Conservation (phyloP, 768 basidiomycete genomes). For the Coprinopsis strossmayeri region DNA sequence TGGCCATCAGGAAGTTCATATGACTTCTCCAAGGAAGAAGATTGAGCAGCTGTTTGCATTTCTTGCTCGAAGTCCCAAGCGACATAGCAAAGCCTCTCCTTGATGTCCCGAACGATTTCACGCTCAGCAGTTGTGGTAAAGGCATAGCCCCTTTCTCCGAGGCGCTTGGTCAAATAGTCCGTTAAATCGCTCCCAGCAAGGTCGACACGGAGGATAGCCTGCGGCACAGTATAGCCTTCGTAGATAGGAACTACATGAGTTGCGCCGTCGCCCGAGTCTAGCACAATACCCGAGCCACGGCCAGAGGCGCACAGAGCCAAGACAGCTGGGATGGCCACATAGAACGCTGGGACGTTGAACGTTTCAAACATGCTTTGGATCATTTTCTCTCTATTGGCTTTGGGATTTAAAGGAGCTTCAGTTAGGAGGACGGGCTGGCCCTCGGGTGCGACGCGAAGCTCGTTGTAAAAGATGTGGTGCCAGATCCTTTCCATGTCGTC, state of each 20-base stretch:
- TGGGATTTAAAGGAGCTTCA: constrained; percentile 77
- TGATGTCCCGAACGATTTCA: constrained; percentile 74
- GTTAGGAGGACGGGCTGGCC: constrained; percentile 79
- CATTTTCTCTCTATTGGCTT: constrained; percentile 49
- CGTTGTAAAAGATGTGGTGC: constrained; percentile 31
- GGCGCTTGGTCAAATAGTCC: constrained; percentile 13
- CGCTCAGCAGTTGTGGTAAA: constrained; percentile 27
- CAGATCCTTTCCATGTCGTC: constrained; percentile 3
- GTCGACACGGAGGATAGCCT: constrained; percentile 78
- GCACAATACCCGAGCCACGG: constrained; percentile 79
- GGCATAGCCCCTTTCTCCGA: neutral
- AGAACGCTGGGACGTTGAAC: constrained; percentile 80
- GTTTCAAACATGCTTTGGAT: constrained; percentile 88
- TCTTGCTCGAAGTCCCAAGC: constrained; percentile 64
- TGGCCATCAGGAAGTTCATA: constrained; percentile 71
- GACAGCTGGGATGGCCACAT: constrained; percentile 76
- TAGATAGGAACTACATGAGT: constrained; percentile 87
- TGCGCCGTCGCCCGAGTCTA: constrained; percentile 88
- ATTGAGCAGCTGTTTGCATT: constrained; percentile 38
- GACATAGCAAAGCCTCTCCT: constrained; percentile 70
- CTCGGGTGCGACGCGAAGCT: constrained; percentile 75
- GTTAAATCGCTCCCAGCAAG: constrained; percentile 45
- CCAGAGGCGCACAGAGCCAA: constrained; percentile 80
- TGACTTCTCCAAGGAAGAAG: constrained; percentile 39
- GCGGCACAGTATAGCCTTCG: constrained; percentile 76